These are phyloP conservation scores for Leonotis leonurus DNA, from an alignment of 257 asterid species.

Conservation along the genomic window DNA sequence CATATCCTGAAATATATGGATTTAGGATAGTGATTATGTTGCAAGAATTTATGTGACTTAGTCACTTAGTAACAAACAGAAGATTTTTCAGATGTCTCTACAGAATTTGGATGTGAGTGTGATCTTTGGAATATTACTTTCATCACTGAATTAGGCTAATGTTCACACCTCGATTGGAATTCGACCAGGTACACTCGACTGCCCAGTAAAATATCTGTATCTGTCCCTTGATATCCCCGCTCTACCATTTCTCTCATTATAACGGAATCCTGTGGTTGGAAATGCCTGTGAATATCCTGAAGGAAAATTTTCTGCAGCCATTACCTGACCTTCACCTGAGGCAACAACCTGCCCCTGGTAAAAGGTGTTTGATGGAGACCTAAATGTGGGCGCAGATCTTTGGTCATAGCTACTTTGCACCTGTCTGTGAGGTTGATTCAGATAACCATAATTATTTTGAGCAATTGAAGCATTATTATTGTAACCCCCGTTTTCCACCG, in stretches of 20 bases:
- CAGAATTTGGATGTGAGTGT: not conserved
- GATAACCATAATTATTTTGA: constrained; percentile 31
- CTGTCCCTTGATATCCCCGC: constrained; percentile 34
- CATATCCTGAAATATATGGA: constrained; percentile 37
- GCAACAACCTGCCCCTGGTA: constrained; percentile 36
- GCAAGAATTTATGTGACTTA: not conserved
- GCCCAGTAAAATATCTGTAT: constrained; percentile 37
- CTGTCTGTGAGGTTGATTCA: constrained; percentile 44
- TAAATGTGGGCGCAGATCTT: constrained; percentile 39
- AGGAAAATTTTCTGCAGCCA: constrained; percentile 39
- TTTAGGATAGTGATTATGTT: not conserved
- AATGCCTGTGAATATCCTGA: constrained; percentile 41
- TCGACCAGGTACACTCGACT: constrained; percentile 37
- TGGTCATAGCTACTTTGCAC: constrained; percentile 43
- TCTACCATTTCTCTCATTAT: constrained; percentile 42
- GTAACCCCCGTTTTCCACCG: constrained; percentile 40
- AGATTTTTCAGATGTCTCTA: not conserved
- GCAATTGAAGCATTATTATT: constrained; percentile 34
- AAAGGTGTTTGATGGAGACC: constrained; percentile 52
- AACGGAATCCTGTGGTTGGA: constrained; percentile 36
- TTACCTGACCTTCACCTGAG: constrained; percentile 43
- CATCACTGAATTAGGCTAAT: not conserved
- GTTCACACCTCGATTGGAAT: constrained; percentile 44
- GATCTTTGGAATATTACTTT: too few species aligned
- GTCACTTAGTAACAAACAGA: too few species aligned